Conservation (phyloP, 1,284 basidiomycete species). For the Tilletia horrida region DNA sequence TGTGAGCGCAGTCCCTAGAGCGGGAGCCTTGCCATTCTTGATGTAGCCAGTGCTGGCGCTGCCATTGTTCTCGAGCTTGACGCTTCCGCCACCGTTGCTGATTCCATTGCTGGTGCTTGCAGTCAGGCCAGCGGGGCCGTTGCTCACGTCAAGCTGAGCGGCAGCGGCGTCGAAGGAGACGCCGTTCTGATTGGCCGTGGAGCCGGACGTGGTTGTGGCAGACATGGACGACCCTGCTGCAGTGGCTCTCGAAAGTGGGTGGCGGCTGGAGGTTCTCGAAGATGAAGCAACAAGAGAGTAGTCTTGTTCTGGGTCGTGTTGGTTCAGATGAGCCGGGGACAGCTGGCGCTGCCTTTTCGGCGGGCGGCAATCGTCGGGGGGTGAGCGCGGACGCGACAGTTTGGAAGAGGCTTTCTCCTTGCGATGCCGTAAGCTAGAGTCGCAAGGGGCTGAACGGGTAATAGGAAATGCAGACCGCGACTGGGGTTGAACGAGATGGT, state of each 20-base stretch:
- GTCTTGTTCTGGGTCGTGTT: not conserved
- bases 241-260: not conserved
- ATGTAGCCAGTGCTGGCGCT: too few species aligned
- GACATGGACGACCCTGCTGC: not conserved
- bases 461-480: too few species aligned
- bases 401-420: constrained; percentile 1
- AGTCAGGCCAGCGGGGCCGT: too few species aligned
- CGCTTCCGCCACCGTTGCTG: not conserved
- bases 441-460: too few species aligned
- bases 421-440: not conserved
- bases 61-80: too few species aligned
- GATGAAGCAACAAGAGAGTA: not conserved
- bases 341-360: constrained; percentile 15
- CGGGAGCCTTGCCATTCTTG: constrained; percentile 8
- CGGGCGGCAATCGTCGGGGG: constrained; percentile 13
- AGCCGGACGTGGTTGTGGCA: not conserved
- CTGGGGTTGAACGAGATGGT: too few species aligned
- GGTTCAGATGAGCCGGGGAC: not conserved
- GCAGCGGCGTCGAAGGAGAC: not conserved
- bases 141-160: not conserved
- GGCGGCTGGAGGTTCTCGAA: not conserved
- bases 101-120: not conserved
- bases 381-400: constrained; percentile 17
- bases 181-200: not conserved
- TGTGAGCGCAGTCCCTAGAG: not conserved